Conservation (phyloP, 805 yeast genomes). For the Ogataea polymorpha region DNA sequence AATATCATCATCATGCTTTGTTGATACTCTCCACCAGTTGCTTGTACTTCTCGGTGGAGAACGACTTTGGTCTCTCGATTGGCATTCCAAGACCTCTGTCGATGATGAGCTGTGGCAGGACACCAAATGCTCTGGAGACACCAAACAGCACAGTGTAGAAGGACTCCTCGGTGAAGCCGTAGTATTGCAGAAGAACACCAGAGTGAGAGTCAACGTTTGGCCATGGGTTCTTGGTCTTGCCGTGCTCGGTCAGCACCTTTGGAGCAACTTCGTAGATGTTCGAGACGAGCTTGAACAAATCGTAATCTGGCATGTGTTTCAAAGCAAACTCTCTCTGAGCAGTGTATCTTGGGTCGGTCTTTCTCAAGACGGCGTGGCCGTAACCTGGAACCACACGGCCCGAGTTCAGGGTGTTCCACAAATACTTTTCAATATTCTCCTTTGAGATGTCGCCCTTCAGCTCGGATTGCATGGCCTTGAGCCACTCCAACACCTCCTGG, state of each 20-base stretch:
- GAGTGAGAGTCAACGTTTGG: constrained; percentile 89
- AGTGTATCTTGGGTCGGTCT: constrained; percentile 84
- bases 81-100: constrained; percentile 82
- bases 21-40: constrained; percentile 56
- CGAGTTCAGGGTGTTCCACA: constrained; percentile 75
- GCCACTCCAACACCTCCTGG: constrained; percentile 84
- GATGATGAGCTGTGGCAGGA: constrained; percentile 77
- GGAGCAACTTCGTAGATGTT: constrained; percentile 82
- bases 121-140: constrained; percentile 85
- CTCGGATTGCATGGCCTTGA: constrained; percentile 61
- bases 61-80: constrained; percentile 87
- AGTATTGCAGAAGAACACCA: constrained; percentile 80
- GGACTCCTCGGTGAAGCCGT: constrained; percentile 76
- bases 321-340: constrained; percentile 84
- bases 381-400: constrained; percentile 89
- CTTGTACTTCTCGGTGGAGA: constrained; percentile 89
- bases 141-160: constrained; percentile 87
- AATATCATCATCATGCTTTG: constrained; percentile 16
- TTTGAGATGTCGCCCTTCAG: constrained; percentile 68
- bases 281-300: constrained; percentile 73
- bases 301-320: constrained; percentile 73
- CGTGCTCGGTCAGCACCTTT: constrained; percentile 73
- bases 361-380: constrained; percentile 85
- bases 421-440: constrained; percentile 67
- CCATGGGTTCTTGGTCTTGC: constrained; percentile 92